These are phyloP conservation scores for Ceratocystis eucalypticola DNA, from an alignment of 2,329 filamentous ascomycete genomes.

Conservation along the genomic window DNA sequence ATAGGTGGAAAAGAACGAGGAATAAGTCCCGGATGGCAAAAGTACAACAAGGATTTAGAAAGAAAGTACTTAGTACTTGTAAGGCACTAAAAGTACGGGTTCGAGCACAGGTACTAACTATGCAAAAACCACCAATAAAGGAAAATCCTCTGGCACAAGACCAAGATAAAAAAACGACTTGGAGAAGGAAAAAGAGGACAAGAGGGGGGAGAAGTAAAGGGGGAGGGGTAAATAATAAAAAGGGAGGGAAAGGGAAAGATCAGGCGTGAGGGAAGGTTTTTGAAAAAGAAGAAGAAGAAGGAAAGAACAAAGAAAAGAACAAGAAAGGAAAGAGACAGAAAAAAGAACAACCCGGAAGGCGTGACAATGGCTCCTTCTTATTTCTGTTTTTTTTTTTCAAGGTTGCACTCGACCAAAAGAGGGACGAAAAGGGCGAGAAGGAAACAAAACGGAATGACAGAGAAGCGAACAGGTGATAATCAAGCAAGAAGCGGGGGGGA, in stretches of 20 bases:
- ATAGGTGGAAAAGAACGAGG: no score
- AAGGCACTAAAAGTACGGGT: no score
- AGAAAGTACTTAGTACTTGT: no score
- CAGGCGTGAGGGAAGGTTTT: not conserved
- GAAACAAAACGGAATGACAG: not conserved
- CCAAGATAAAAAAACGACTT: not conserved
- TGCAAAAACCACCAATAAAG: no score
- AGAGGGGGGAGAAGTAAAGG: not conserved
- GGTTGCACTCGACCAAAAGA: not conserved
- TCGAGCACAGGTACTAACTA: no score
- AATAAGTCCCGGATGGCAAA: no score
- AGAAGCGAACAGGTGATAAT: not conserved
- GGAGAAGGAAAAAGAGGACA: not conserved
- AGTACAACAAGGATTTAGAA: no score
- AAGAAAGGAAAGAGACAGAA: not conserved
- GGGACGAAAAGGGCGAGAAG: not conserved
- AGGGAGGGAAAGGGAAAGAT: not conserved
- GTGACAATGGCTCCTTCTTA: conserved; percentile 6
- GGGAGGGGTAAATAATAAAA: not conserved
- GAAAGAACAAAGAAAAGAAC: not conserved
- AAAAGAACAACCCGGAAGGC: not conserved
- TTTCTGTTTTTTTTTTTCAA: not conserved
- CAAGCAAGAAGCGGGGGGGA: not conserved
- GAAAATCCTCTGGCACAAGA: no score
- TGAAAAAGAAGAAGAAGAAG: not conserved